Evolutionary conservation across 805 yeast genomes (phyloP).

Genomic region (Schwanniomyces polymorphus): DNA sequence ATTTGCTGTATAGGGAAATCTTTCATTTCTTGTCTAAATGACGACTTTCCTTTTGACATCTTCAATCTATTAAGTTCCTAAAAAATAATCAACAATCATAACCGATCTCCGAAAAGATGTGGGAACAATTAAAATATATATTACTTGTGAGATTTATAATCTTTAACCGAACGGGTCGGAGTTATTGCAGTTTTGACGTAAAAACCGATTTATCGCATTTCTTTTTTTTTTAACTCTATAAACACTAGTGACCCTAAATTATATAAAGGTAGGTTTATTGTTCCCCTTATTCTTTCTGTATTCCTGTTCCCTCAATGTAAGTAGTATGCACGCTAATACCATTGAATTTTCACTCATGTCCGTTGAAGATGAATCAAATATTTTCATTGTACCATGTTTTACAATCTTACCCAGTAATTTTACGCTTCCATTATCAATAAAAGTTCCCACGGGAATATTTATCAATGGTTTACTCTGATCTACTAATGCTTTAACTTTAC

Average conservation of each 20-base stretch:
- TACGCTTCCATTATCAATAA: conserved; percentile 23
- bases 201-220: neutral
- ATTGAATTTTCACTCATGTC: conserved; percentile 17
- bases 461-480: conserved; percentile 16
- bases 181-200: neutral
- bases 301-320: conserved; percentile 34
- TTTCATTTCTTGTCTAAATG: conserved; percentile 49
- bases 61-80: neutral
- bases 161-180: neutral
- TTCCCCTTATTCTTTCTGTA: conserved; percentile 31
- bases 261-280: conserved; percentile 18
- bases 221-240: neutral
- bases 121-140: neutral
- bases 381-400: conserved; percentile 21
- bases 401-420: conserved; percentile 19
- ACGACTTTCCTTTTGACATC: conserved; percentile 4
- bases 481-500: conserved; percentile 17
- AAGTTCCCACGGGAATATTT: conserved; percentile 29
- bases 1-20: conserved; percentile 60
- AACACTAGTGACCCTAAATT: neutral
- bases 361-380: conserved; percentile 11
- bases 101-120: neutral
- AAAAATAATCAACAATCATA: neutral
- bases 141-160: neutral
- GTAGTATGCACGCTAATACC: conserved; percentile 21